phyloP scores from a whole-genome alignment of 1,284 basidiomycete species.

The Puccinia novopanici region DNA sequence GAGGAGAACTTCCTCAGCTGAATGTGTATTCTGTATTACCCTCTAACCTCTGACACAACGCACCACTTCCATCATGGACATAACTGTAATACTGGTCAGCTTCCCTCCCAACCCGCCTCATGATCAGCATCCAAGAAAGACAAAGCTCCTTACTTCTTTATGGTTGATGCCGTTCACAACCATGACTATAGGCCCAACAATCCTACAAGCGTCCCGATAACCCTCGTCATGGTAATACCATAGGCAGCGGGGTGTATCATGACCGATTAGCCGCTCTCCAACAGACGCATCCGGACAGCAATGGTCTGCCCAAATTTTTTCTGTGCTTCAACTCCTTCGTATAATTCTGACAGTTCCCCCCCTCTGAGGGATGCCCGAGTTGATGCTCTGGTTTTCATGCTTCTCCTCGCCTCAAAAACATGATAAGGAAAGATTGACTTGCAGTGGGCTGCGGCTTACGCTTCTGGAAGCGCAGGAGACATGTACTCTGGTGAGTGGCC shows the following conservation, averaged over 20 bases:
- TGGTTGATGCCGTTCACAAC: no score
- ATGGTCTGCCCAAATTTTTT: constrained; percentile 12
- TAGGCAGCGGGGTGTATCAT: not conserved
- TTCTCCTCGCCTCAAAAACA: not conserved
- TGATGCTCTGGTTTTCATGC: not conserved
- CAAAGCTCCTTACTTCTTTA: no score
- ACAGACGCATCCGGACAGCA: constrained; percentile 10
- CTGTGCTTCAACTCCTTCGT: not conserved
- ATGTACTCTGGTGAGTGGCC: constrained; percentile 10
- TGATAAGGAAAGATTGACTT: constrained; percentile 16
- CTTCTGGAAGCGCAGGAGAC: not conserved
- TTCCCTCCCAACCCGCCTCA: no score
- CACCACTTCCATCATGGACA: no score
- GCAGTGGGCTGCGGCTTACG: constrained; percentile 6
- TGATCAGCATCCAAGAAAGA: no score
- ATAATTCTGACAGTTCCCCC: not conserved
- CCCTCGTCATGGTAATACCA: not conserved
- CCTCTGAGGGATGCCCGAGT: no score
- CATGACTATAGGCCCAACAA: not conserved
- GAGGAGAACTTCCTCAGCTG: no score
- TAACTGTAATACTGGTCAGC: no score
- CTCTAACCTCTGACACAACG: no score
- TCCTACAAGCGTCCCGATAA: not conserved
- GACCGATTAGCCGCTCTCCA: not conserved
- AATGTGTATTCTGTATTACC: no score